Conservation (phyloP, 1,284 basidiomycete genomes). For the Apiotrichum sp. region DNA sequence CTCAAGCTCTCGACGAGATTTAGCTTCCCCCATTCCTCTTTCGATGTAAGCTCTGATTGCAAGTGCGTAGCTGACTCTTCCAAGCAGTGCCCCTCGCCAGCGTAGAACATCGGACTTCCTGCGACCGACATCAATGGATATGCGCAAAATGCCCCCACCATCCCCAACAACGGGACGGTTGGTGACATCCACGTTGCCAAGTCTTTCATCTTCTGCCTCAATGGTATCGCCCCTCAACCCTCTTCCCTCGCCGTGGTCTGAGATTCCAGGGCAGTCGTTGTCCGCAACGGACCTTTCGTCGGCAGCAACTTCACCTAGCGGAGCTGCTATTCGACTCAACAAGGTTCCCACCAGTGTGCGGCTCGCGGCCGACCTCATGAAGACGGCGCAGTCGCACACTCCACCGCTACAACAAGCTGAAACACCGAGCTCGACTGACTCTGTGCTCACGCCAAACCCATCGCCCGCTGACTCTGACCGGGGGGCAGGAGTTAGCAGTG, state of each 20-base stretch:
- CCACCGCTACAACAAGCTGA: constrained; percentile 10
- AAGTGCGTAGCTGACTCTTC: no score
- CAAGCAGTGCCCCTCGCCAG: constrained; percentile 17
- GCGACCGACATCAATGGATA: constrained; percentile 29
- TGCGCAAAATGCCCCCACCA: constrained; percentile 28
- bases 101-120: constrained; percentile 40
- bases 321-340: constrained; percentile 50
- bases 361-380: constrained; percentile 50
- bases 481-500: neutral
- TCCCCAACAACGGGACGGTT: neutral
- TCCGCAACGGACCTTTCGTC: constrained; percentile 21
- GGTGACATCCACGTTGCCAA: constrained; percentile 10
- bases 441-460: constrained; percentile 31
- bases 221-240: constrained; percentile 47
- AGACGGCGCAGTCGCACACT: constrained; percentile 21
- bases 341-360: constrained; percentile 52
- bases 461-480: constrained; percentile 18
- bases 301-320: constrained; percentile 26
- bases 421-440: constrained; percentile 14
- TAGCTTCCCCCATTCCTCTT: constrained; percentile 1
- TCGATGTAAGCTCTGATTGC: neutral
- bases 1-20: constrained; percentile 26
- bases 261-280: constrained; percentile 21
- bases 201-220: constrained; percentile 39
- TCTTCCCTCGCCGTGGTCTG: constrained; percentile 44